Evolutionary conservation across 2,329 filamentous ascomycete genomes (phyloP).

Genomic region (Ambrosiella cleistominuta): DNA sequence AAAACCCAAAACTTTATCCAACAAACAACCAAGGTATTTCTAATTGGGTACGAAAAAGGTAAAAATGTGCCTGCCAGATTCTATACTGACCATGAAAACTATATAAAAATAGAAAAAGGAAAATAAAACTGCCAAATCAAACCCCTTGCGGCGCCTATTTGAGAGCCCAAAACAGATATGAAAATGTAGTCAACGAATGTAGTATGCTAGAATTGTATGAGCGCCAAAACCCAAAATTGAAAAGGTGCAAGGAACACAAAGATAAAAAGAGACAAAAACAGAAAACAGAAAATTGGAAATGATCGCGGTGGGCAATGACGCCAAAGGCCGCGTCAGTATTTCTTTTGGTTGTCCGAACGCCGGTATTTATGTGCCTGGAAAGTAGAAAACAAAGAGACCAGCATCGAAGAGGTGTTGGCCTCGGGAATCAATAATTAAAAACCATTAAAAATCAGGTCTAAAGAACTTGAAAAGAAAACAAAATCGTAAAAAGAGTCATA

Average conservation of each 20-base stretch:
- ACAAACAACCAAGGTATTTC: too few relatives aligned
- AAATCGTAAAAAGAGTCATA: background rate
- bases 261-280: background rate
- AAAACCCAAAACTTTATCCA: too few relatives aligned
- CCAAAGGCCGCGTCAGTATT: background rate
- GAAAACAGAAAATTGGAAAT: background rate
- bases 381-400: background rate
- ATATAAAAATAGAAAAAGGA: too few relatives aligned
- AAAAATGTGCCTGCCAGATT: too few relatives aligned
- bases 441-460: background rate
- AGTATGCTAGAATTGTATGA: background rate
- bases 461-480: background rate
- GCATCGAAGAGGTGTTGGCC: background rate
- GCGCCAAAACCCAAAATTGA: background rate
- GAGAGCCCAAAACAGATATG: too few relatives aligned
- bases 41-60: too few relatives aligned
- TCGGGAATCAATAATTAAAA: background rate
- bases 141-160: too few relatives aligned
- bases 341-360: background rate
- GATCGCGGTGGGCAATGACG: background rate
- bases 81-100: too few relatives aligned
- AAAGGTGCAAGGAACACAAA: background rate
- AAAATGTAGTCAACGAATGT: slow-evolving; percentile 1
- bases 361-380: background rate
- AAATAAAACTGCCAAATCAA: too few relatives aligned